Conservation (phyloP, 2,329 filamentous ascomycete genomes). For the Calonectria hawksworthii region DNA sequence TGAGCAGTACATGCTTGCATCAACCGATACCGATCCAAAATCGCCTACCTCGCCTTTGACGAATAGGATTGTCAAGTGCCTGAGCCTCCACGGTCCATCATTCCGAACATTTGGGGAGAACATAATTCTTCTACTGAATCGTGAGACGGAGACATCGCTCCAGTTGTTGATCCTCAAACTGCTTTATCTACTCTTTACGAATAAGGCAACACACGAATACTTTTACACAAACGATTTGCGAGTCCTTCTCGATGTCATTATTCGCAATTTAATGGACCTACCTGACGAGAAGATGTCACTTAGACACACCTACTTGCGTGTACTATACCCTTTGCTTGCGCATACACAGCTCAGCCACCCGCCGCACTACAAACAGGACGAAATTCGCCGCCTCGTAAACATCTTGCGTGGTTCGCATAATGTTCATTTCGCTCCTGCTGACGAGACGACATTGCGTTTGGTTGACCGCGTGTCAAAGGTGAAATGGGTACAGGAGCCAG, state of each 20-base stretch:
- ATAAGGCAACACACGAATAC: conserved; percentile 92
- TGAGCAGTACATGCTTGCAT: conserved; percentile 95
- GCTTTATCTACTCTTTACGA: conserved; percentile 95
- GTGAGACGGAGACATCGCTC: conserved; percentile 93
- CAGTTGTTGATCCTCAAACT: conserved; percentile 98
- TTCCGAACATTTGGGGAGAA: conserved; percentile 99
- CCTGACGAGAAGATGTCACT: conserved; percentile 84
- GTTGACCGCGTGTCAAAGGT: conserved; percentile 82
- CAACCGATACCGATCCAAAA: conserved; percentile 62
- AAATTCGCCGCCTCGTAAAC: conserved; percentile 82
- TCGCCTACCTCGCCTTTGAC: conserved; percentile 73
- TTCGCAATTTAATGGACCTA: conserved; percentile 95
- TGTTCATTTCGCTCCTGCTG: conserved; percentile 83
- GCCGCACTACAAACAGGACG: conserved; percentile 91
- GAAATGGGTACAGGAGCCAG: conserved; percentile 71
- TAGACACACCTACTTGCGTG: conserved; percentile 93
- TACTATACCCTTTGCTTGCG: conserved; percentile 89
- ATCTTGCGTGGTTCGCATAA: conserved; percentile 76
- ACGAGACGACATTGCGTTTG: conserved; percentile 83
- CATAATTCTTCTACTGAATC: conserved; percentile 93
- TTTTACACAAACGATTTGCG: conserved; percentile 98
- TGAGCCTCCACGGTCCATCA: conserved; percentile 82
- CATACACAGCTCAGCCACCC: conserved; percentile 91
- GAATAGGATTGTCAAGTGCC: conserved; percentile 92
- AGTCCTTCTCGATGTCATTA: conserved; percentile 94